phyloP scores from a whole-genome alignment of 2,329 filamentous ascomycete species.

The Camptophora hylomeconis region DNA sequence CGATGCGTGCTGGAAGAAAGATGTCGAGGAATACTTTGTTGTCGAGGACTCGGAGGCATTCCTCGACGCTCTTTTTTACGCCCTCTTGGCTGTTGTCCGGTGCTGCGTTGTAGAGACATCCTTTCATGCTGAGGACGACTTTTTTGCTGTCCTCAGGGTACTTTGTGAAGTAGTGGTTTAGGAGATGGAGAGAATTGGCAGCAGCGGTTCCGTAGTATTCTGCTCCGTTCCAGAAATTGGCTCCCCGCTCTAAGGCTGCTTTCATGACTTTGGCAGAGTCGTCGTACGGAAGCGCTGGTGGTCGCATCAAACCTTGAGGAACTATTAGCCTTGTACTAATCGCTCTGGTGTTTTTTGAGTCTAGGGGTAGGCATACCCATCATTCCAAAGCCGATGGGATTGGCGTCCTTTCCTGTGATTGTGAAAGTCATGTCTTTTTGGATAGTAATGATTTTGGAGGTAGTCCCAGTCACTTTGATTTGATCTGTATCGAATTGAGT shows the following conservation, averaged over 20 bases:
- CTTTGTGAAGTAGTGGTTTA: slow-evolving; percentile 49
- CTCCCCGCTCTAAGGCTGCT: slow-evolving; percentile 34
- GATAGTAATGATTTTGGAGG: no score
- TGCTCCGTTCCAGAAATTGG: slow-evolving; percentile 48
- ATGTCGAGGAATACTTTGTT: slow-evolving; percentile 47
- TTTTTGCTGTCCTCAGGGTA: slow-evolving; percentile 52
- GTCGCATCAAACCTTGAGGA: slow-evolving; percentile 6
- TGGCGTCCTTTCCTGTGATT: slow-evolving; percentile 36
- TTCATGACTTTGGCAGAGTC: slow-evolving; percentile 41
- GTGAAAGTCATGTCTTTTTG: no score
- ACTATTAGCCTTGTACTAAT: slow-evolving; percentile 19
- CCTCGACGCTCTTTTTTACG: slow-evolving; percentile 46
- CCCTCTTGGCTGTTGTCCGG: slow-evolving; percentile 42
- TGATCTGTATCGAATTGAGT: no score
- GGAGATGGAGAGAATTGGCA: slow-evolving; percentile 45
- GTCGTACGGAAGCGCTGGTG: slow-evolving; percentile 19
- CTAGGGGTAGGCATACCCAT: no score
- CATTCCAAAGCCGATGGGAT: slow-evolving; percentile 40
- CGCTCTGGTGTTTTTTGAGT: no score
- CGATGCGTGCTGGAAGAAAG: slow-evolving; percentile 47
- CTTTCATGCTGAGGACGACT: slow-evolving; percentile 51
- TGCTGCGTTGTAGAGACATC: slow-evolving; percentile 27
- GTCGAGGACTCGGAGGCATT: slow-evolving; percentile 39
- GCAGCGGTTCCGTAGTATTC: slow-evolving; percentile 51
- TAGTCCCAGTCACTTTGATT: no score